A percentile compares a stretch with the other conserved stretches of the same genome.
Conservation (phyloP, 768 basidiomycete genomes). For the Cystobasidiopsis lactophilus region DNA sequence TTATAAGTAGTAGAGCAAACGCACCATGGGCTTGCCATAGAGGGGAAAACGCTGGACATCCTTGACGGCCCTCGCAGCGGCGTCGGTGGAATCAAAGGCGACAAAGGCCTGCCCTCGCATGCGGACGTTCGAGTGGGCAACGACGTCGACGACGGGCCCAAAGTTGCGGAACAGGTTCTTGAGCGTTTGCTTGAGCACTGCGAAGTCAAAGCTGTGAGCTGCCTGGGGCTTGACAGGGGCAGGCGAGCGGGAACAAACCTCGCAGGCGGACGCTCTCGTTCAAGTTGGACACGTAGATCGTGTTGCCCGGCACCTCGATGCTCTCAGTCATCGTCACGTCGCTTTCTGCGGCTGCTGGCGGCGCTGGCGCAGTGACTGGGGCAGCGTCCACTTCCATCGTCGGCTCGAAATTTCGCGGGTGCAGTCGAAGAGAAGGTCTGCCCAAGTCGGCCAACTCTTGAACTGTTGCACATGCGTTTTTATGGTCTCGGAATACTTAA, state of each 20-base stretch:
- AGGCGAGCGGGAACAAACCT: slow-evolving; percentile 18
- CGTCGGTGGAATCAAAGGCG: slow-evolving; percentile 60
- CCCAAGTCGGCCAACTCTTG: too few relatives aligned
- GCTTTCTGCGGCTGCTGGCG: not conserved
- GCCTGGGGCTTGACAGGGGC: not conserved
- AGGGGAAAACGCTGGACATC: slow-evolving; percentile 86
- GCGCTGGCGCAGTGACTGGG: not conserved
- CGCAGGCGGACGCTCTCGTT: slow-evolving; percentile 27
- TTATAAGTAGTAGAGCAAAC: slow-evolving; percentile 12
- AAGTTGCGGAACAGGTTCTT: slow-evolving; percentile 78
- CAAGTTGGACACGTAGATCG: slow-evolving; percentile 30
- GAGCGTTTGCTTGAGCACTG: slow-evolving; percentile 73
- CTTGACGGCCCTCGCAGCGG: slow-evolving; percentile 66
- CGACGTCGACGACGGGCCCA: slow-evolving; percentile 81
- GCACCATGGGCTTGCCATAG: slow-evolving; percentile 89
- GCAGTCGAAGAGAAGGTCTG: too few relatives aligned
- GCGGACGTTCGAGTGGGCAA: slow-evolving; percentile 76
- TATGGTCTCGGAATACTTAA: too few relatives aligned
- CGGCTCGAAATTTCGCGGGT: not conserved
- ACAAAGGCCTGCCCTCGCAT: slow-evolving; percentile 99
- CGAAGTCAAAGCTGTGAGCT: not conserved
- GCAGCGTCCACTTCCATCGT: not conserved
- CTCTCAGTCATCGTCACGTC: not conserved
- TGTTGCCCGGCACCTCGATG: slow-evolving; percentile 19
- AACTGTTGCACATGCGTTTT: too few relatives aligned